Base-by-base conservation (phyloP, 176 grass and related monocot species). In the Carex cristatella region DNA sequence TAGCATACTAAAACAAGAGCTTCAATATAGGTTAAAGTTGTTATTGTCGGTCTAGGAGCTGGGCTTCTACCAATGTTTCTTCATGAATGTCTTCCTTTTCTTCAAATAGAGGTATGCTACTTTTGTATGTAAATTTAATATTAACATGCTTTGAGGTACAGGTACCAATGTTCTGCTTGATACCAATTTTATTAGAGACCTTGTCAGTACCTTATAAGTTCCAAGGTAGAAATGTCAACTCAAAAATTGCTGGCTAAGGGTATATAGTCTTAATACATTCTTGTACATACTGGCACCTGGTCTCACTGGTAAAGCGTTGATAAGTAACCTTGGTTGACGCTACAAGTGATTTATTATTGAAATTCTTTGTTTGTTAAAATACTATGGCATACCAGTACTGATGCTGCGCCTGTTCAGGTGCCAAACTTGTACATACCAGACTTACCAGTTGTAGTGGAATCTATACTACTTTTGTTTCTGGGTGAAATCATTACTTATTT, bases 1-100 rank as follows among this genome's bases (percentile, higher is more conserved):
- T 55, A 33, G 51, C 23, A 56, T 78, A 78, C 73, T 78, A 56
- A 78, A 57, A 33, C 73, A 78, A 78, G 37, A 78, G 23, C 8
- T 78, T 14, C 51, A 56, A 78, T 79, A 71, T 77, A 98, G 95
- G 88, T 95, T 35, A 92, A 63, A 72, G 89, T 88, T 71, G 86
- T 89, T 44, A 64, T 98, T 61, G 44, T 98, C 77, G 95, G 95
- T 65, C 91, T 98, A 86, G 95, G 93, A 93, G 93, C 95, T 79
- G 95, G 95, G 31, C 89, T 85, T 90, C 86, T 98, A 63, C 95
- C 95, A 67, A 98, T 98, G 92, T 98, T 95, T 98, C 91, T 98
- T 84, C 95, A 73, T 81, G 90, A 77, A 88, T 93, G 91, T 85
- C 87, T 98, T 65, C 89, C 91, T 46, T 93, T 94, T 82, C n/a